Evolutionary conservation across 1,284 basidiomycete species (phyloP).

Genomic region (Ustilago tritici): DNA sequence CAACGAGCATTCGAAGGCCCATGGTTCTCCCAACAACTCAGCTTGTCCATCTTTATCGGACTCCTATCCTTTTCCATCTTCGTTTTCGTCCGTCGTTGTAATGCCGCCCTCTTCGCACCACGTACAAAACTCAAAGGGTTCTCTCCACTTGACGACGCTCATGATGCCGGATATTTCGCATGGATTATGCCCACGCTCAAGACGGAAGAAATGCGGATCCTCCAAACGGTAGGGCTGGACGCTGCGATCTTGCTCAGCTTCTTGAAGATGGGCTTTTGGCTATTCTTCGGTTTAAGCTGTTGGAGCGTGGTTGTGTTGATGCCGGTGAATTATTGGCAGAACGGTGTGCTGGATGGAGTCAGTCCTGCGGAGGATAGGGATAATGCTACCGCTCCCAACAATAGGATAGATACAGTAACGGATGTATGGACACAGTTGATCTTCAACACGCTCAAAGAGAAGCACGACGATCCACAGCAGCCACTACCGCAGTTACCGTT

Average conservation of each 20-base stretch:
- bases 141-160: conserved; percentile 82
- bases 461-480: conserved; percentile 23
- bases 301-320: conserved; percentile 70
- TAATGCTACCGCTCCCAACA: conserved; percentile 28
- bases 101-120: conserved; percentile 90
- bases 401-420: conserved; percentile 15
- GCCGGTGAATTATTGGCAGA: conserved; percentile 67
- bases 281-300: conserved; percentile 84
- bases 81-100: conserved; percentile 85
- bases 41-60: conserved; percentile 83
- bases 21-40: conserved; percentile 91
- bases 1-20: conserved; percentile 74
- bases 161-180: conserved; percentile 85
- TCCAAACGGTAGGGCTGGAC: conserved; percentile 95
- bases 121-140: conserved; percentile 94
- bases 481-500: conserved; percentile 58
- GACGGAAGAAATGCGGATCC: conserved; percentile 90
- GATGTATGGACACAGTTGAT: conserved; percentile 37
- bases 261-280: conserved; percentile 91
- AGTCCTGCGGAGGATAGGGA: conserved; percentile 58
- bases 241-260: conserved; percentile 94
- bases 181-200: conserved; percentile 93
- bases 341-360: conserved; percentile 68
- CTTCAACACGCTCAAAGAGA: conserved; percentile 21
- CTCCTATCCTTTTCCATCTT: conserved; percentile 85